phyloP scores from a whole-genome alignment of 169 alveolate genomes.

The Plasmodium fragile region DNA sequence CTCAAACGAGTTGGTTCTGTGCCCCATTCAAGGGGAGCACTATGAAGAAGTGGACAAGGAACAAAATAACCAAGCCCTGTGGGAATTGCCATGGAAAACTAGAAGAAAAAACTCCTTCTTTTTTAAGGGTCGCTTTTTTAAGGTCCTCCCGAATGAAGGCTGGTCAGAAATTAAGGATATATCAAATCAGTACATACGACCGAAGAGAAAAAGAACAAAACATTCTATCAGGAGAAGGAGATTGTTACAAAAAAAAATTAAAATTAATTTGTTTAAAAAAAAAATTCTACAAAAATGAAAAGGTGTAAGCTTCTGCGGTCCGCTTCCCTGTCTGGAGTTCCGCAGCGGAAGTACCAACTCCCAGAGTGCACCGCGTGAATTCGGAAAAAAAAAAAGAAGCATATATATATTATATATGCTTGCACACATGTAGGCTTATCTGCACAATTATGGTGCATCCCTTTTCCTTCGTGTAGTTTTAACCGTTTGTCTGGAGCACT shows the following conservation, averaged over 20 bases:
- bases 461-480: not conserved
- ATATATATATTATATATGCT: constrained; percentile 3
- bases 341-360: not conserved
- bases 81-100: constrained; percentile 73
- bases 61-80: constrained; percentile 25
- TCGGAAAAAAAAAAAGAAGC: not conserved
- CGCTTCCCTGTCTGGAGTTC: not conserved
- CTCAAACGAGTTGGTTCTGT: constrained; percentile 20
- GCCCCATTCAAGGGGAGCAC: not conserved
- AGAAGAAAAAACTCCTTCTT: constrained; percentile 53
- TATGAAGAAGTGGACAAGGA: constrained; percentile 54
- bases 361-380: not conserved
- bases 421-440: not conserved
- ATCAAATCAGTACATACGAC: constrained; percentile 61
- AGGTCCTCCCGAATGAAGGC: constrained; percentile 54
- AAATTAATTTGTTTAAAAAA: constrained; percentile 70
- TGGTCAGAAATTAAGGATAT: constrained; percentile 72
- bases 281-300: constrained; percentile 50
- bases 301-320: not conserved
- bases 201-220: constrained; percentile 70
- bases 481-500: not conserved
- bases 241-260: constrained; percentile 74
- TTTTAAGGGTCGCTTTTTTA: constrained; percentile 71
- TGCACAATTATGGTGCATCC: not conserved
- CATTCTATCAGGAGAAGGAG: constrained; percentile 67